These are phyloP conservation scores for Aphanoascus verrucosus DNA, from an alignment of 2,329 filamentous ascomycete species.

Conservation along the genomic window DNA sequence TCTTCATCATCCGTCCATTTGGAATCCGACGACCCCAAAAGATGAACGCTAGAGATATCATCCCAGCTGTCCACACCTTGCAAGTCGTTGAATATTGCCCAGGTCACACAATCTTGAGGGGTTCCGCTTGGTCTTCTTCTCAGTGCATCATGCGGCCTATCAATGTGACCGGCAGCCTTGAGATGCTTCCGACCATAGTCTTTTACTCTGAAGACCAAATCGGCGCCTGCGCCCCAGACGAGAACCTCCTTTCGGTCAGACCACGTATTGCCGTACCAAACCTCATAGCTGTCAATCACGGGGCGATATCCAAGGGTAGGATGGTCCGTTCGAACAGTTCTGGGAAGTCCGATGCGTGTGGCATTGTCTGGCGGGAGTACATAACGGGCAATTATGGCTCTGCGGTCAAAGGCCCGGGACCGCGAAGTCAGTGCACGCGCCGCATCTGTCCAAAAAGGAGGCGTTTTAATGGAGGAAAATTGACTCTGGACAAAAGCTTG, in stretches of 20 bases:
- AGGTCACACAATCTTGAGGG: slow-evolving; percentile 27
- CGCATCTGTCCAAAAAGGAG: slow-evolving; percentile 40
- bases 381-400: slow-evolving; percentile 46
- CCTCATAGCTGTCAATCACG: slow-evolving; percentile 48
- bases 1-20: slow-evolving; percentile 32
- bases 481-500: slow-evolving; percentile 38
- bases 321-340: slow-evolving; percentile 38
- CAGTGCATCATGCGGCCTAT: neutral
- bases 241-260: slow-evolving; percentile 45
- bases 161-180: neutral
- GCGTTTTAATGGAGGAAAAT: slow-evolving; percentile 39
- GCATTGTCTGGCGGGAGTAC: slow-evolving; percentile 38
- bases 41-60: slow-evolving; percentile 48
- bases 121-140: neutral
- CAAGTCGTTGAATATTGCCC: slow-evolving; percentile 44
- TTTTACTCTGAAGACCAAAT: slow-evolving; percentile 43
- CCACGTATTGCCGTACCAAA: slow-evolving; percentile 38
- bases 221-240: slow-evolving; percentile 50
- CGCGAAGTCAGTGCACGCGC: slow-evolving; percentile 46
- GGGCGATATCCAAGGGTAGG: slow-evolving; percentile 48
- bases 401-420: slow-evolving; percentile 47
- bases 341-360: slow-evolving; percentile 26
- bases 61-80: slow-evolving; percentile 44
- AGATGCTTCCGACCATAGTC: slow-evolving; percentile 28
- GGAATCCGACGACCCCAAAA: slow-evolving; percentile 38